Evolutionary conservation across 2,329 filamentous ascomycete species (phyloP), one percentile per base, ranked within the genome.

Genomic region (Zasmidium cellare): DNA sequence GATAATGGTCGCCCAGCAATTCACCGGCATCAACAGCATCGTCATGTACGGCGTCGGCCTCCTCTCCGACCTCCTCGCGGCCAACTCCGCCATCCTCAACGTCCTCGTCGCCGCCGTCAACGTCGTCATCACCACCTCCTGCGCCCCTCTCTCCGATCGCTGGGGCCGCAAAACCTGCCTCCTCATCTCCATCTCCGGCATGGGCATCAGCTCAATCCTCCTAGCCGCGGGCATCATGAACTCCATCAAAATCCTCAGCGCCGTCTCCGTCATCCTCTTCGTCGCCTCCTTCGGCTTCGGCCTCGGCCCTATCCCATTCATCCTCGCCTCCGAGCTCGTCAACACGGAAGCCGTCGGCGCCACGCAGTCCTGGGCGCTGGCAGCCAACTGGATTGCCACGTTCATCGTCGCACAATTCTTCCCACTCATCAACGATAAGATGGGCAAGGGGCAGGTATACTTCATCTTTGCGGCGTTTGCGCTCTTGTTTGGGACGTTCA

Each of bases 31-130:
- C 77, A 97, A 99, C 82, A 93, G 89, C 58, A 93, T 97, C 70
- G 89, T 97, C 76, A 97, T 99, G 92, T 99, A 99, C 75, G 96
- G 92, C 1, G 94, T 97, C 5, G 92, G 90, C 0, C 85, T 99
- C 1, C 83, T 99, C 14, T 86, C 89, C 28, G 86, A 87, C 62
- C 83, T 97, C 1, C 83, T 99, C 0, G 89, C 91, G 2, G 85
- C 91, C 48, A 91, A 87, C 61, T 93, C 92, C 0, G 88, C 89
- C 0, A 77, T 96, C 1, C 82, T 99, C 53, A 96, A 93, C 55
- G 93, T 97, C 59, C 77, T 90, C 55, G 92, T 97, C 58, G 96
- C 92, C 0, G 82, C 86, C 12, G 84, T 96, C 71, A 97, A 97
- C 75, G 85, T 99, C 35, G 68, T 91, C 67, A 90, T 90, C 51